Conservation (phyloP, 1,284 basidiomycete species). For the Acaromyces ingoldii region DNA sequence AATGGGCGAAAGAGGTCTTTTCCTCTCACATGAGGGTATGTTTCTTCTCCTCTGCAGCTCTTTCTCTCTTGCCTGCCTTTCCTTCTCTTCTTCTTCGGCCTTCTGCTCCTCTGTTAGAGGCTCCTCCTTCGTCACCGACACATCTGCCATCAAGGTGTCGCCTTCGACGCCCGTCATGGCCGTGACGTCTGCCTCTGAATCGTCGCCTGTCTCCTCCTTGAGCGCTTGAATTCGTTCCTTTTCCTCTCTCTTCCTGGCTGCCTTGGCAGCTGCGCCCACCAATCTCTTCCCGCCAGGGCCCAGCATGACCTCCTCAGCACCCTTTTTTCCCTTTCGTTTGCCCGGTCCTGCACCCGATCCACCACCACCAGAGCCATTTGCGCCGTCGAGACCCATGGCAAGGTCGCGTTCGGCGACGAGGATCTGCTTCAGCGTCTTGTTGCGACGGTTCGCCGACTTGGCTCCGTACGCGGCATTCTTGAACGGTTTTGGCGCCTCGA, state of each 20-base stretch:
- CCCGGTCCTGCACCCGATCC: not conserved
- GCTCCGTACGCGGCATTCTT: not conserved
- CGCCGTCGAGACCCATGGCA: not conserved
- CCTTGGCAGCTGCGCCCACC: not conserved
- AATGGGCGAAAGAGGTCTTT: no score
- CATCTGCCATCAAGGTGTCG: no score
- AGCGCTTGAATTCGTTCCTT: no score
- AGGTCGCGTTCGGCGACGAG: constrained; percentile 9
- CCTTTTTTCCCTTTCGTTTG: not conserved
- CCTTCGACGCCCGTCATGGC: no score
- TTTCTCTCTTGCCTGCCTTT: no score
- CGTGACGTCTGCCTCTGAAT: not conserved
- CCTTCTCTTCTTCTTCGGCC: not conserved
- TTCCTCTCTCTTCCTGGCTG: not conserved
- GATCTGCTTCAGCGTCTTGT: constrained; percentile 12
- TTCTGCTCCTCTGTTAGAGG: not conserved
- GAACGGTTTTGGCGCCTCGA: constrained; percentile 9
- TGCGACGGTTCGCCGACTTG: constrained; percentile 1
- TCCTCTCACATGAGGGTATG: no score
- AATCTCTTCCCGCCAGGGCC: no score
- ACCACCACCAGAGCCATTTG: not conserved
- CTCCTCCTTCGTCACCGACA: not conserved
- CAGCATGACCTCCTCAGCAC: no score
- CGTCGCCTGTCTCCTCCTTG: no score
- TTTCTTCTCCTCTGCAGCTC: constrained; percentile 2